Base-by-base conservation (phyloP, 1,139 yeast genomes). In the Pichia norvegensis region DNA sequence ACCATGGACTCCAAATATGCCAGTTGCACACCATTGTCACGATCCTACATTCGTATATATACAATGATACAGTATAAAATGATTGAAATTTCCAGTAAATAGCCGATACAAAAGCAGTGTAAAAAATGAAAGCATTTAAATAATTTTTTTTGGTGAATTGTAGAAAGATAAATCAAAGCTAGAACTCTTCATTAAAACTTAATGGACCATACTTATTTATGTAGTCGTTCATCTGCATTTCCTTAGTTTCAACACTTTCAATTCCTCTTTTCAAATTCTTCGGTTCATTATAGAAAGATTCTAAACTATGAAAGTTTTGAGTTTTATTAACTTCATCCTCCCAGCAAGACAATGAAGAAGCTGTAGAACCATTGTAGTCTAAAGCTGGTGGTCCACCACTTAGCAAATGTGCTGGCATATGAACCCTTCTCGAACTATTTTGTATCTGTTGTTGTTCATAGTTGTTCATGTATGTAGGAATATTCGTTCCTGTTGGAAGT, bases 161-260 rank as follows among this genome's bases (percentile, higher is more conserved):
- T 9, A 16, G 20, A 4, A 16, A 27, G 23, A n/a, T n/a, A n/a
- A n/a, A n/a, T n/a, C n/a, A 38, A 38, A n/a, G 17, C 11, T 59
- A 74, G 52, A 74, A 74, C 20, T 72, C 75, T 48, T 73, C 79
- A 52, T 72, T 61, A 50, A 74, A 72, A 39, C 60, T 58, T 42
- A 74, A 61, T 23, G 67, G 65, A n/a, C 79, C 79, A 52, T 74
- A 72, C 46, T 62, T 60, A 17, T 61, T 40, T 16, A 52, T 51
- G 33, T 48, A 61, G 17, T 59, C 58, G 21, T 29, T 38, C 7
- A 53, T 41, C 21, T 55, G 53, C 27, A 36, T 41, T 21, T 51
- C 53, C 20, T 40, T 51, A 11, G 3, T 39, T 23, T 47, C 49
- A 10, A 29, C 35, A 8, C 50, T 47, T 6, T 49, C 53, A 22